phyloP scores from a whole-genome alignment of 2,329 filamentous ascomycete species.

The Monilinia laxa region DNA sequence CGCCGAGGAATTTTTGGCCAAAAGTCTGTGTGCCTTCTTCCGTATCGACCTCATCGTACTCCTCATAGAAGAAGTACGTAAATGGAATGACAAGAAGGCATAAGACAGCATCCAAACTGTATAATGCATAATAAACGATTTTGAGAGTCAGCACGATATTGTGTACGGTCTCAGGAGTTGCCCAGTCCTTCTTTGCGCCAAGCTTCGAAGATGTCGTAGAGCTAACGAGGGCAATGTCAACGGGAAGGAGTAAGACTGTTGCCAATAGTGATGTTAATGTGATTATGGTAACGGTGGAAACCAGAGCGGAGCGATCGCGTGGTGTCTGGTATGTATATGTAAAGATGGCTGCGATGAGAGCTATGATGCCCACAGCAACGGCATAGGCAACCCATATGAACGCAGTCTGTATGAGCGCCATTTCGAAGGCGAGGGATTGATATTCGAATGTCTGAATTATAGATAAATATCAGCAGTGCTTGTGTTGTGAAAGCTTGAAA shows the following conservation, averaged over 20 bases:
- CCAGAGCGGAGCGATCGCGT: constrained; percentile 76
- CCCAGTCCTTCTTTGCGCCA: constrained; percentile 92
- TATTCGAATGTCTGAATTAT: background rate
- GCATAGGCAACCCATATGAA: constrained; percentile 96
- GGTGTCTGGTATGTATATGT: constrained; percentile 90
- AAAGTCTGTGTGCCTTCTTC: constrained; percentile 75
- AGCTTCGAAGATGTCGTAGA: constrained; percentile 74
- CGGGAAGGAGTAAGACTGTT: constrained; percentile 86
- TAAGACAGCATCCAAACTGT: constrained; percentile 85
- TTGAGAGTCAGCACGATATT: constrained; percentile 78
- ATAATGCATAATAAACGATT: constrained; percentile 88
- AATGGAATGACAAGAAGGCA: constrained; percentile 91
- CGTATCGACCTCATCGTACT: constrained; percentile 87
- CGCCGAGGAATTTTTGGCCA: constrained; percentile 72
- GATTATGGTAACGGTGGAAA: constrained; percentile 82
- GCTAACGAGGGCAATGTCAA: constrained; percentile 92
- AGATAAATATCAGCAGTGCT: constrained; percentile 7
- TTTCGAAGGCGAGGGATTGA: constrained; percentile 26
- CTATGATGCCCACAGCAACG: constrained; percentile 72
- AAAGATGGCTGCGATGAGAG: constrained; percentile 77
- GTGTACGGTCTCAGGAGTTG: constrained; percentile 75
- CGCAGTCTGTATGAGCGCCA: constrained; percentile 72
- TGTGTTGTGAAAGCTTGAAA: background rate
- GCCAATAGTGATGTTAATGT: constrained; percentile 85
- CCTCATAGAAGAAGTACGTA: constrained; percentile 97